Evolutionary conservation across 1,139 yeast species (phyloP), one percentile per base, ranked within the genome.

Genomic region (Suhomyces yuchorum): DNA sequence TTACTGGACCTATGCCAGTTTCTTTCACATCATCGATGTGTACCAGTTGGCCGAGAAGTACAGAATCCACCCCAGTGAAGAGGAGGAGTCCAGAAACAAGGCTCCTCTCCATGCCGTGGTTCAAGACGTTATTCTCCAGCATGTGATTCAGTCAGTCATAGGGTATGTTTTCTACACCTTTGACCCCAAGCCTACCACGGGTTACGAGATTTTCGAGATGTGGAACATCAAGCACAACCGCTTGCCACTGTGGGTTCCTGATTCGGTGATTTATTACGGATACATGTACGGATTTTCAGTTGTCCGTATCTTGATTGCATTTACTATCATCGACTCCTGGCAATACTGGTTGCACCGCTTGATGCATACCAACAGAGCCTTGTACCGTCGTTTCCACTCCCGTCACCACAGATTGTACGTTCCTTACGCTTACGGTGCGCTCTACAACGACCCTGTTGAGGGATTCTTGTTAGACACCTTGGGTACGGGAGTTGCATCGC

Each of bases 351-450:
- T 91, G 54, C 99, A 93, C 66, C 80, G 96, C 54, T 65, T 78
- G 55, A 92, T 93, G 98, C 99, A 93, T 65, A 64, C 78, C 63
- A 89, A 88, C 76, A 84, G 84, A 63, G 71, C 76, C 51, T 71
- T 92, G 45, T 93, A 93, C 77, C 79, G 80, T 53, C 75, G 83
- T 51, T 87, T 90, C 74, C 99, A 93, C 67, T 89, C 98, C 3
- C 85, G 96, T 57, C 99, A 93, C 68, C 99, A 93, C 68, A 75
- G 95, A 46, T 76, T 93, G 44, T 92, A 93, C 61, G 97, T 93
- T 26, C 99, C 99, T 9, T 93, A 90, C 67, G 97, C 99, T 1
- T 92, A 80, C 67, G 99, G 99, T 42, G 99, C 99, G 3, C 77
- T 93, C 40, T 93, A 90, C 73, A 93, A 93, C 68, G 92, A 92